Evolutionary conservation across 345 rosid species (phyloP), one percentile per base, ranked within the genome.

Genomic region (Hevea brasiliensis): DNA sequence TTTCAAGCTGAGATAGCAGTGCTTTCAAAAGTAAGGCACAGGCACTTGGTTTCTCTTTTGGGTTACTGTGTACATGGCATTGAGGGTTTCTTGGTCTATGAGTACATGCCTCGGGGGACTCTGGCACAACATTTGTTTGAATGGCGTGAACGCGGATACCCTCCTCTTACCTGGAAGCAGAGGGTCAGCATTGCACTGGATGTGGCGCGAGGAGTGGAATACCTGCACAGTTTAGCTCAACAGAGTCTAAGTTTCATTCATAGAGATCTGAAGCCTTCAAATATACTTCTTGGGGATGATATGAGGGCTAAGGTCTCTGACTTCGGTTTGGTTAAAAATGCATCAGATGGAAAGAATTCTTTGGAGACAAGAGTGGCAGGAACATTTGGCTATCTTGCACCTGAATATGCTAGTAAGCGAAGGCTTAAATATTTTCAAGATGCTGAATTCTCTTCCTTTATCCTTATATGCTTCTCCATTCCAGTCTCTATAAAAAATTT

Each of bases 251-350:
- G 55, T 81, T 93, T 91, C 77, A 93, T 93, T 72, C 98, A 93
- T 73, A 83, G 98, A 79, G 98, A 93, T 82, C 75, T 93, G 64
- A 93, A 93, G 67, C 92, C 98, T 11, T 88, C 97, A 15, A 93
- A 93, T 77, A 91, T 93, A 57, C 97, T 93, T 54, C 87, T 93
- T 15, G 92, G 92, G 21, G 96, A 91, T 83, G 94, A 91, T 82
- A 89, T 91, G 97, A 89, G 98, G 61, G 98, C 97, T 7, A 93
- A 93, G 79, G 98, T 91, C 57, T 89, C 98, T 6, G 98, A 93
- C 82, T 93, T 93, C 55, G 98, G 97, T 18, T 80, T 94, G 82
- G 98, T 94, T 53, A 91, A 92, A 80, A 86, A 86, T 61, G 94
- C 97, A 18, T 94, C 96, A 0, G 98, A 90, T 55, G 98, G 94